These are phyloP conservation scores for Starmerella vitae DNA, from an alignment of 805 yeast species.

Conservation along the genomic window DNA sequence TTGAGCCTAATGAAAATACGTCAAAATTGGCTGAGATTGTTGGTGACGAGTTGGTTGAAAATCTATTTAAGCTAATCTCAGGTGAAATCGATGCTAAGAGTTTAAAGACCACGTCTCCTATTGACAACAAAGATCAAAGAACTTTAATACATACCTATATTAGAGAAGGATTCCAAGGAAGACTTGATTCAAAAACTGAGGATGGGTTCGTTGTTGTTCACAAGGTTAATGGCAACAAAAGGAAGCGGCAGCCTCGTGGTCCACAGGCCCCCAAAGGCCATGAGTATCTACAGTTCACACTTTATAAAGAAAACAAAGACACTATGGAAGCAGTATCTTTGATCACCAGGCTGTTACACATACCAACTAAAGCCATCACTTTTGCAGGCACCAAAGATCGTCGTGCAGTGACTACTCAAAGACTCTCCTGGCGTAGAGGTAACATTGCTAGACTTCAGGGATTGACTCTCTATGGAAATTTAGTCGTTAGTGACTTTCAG, in stretches of 20 bases:
- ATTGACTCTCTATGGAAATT: conserved; percentile 51
- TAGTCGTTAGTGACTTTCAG: conserved; percentile 63
- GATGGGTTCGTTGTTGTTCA: conserved; percentile 26
- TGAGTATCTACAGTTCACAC: conserved; percentile 56
- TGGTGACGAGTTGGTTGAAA: conserved; percentile 46
- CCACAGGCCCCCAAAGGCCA: conserved; percentile 27
- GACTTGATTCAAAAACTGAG: conserved; percentile 61
- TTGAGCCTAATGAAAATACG: conserved; percentile 29
- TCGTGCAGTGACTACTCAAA: conserved; percentile 88
- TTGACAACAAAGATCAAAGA: conserved; percentile 58
- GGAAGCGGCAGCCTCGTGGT: background rate
- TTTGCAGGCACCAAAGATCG: conserved; percentile 96
- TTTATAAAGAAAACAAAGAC: conserved; percentile 90
- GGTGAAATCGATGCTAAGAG: conserved; percentile 42
- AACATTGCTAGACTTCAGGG: conserved; percentile 57
- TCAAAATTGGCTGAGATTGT: conserved; percentile 38
- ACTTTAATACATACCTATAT: conserved; percentile 66
- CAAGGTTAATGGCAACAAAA: conserved; percentile 1
- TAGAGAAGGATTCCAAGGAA: conserved; percentile 58
- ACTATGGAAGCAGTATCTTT: conserved; percentile 88
- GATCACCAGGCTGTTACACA: conserved; percentile 55
- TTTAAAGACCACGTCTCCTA: conserved; percentile 26
- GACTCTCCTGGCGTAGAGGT: conserved; percentile 47
- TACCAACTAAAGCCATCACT: conserved; percentile 56
- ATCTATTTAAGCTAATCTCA: conserved; percentile 41